A percentile compares a stretch with the other conserved stretches of the same genome.
phyloP scores from a whole-genome alignment of 306 rosid species.

The Vigna radiata region DNA sequence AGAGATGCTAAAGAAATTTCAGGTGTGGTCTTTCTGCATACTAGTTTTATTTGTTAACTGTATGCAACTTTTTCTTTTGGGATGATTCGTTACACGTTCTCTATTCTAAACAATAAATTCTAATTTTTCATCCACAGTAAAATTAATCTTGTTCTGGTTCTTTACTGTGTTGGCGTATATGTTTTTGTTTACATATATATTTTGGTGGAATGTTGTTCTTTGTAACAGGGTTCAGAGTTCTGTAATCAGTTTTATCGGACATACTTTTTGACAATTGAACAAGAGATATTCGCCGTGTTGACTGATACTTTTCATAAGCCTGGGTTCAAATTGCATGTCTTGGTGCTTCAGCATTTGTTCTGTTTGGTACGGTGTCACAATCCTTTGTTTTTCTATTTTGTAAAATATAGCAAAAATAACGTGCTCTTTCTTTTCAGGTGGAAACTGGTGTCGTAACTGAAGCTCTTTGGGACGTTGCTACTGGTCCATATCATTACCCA shows the following conservation, averaged over 20 bases:
- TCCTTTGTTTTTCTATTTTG: background rate
- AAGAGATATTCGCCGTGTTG: constrained; percentile 93
- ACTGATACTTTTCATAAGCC: constrained; percentile 98
- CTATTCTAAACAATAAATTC: too few species aligned
- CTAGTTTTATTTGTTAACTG: too few species aligned
- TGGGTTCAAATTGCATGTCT: constrained; percentile 96
- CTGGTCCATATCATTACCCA: constrained; percentile 65
- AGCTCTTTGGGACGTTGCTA: constrained; percentile 88
- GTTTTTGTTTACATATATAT: background rate
- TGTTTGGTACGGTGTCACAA: constrained; percentile 69
- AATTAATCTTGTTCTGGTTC: background rate
- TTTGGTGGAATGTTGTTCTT: constrained; percentile 18
- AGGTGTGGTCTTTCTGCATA: constrained; percentile 52
- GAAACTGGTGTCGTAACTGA: constrained; percentile 85
- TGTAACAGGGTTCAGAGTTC: constrained; percentile 80
- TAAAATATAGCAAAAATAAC: background rate
- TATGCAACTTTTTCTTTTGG: too few species aligned
- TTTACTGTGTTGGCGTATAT: constrained; percentile 28
- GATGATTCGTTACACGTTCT: too few species aligned
- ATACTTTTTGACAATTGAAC: constrained; percentile 82
- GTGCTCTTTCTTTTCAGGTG: constrained; percentile 56
- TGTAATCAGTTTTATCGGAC: constrained; percentile 90
- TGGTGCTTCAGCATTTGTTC: constrained; percentile 95
- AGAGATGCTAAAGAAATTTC: constrained; percentile 91
- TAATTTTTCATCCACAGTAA: background rate